These are phyloP conservation scores for Dionaea muscipula DNA, from an alignment of 179 eudicot genomes.

Conservation along the genomic window DNA sequence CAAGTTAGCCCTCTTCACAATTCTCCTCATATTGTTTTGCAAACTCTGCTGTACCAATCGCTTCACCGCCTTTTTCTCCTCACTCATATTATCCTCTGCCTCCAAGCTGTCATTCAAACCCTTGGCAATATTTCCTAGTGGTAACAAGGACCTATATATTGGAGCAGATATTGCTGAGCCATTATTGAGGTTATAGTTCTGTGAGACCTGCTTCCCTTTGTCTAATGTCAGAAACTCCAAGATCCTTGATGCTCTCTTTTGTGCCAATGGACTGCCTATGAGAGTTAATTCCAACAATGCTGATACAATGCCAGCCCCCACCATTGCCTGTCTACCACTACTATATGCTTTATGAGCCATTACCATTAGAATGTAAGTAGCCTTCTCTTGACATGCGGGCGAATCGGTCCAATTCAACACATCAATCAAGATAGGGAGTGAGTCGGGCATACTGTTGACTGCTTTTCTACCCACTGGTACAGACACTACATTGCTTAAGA, in stretches of 20 bases:
- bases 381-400: slow-evolving; percentile 81
- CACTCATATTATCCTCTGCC: slow-evolving; percentile 49
- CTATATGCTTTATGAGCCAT: slow-evolving; percentile 68
- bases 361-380: slow-evolving; percentile 67
- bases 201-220: slow-evolving; percentile 59
- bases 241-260: slow-evolving; percentile 79
- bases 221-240: slow-evolving; percentile 59
- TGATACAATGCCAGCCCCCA: slow-evolving; percentile 55
- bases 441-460: slow-evolving; percentile 34
- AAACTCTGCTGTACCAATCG: slow-evolving; percentile 81
- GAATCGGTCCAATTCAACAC: slow-evolving; percentile 78
- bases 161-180: slow-evolving; percentile 56
- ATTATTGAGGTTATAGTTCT: slow-evolving; percentile 17
- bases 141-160: slow-evolving; percentile 37
- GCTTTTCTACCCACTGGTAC: slow-evolving; percentile 53
- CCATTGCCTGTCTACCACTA: slow-evolving; percentile 53
- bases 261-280: slow-evolving; percentile 72
- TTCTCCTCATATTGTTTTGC: slow-evolving; percentile 76
- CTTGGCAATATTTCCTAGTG: slow-evolving; percentile 12
- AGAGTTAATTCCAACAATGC: slow-evolving; percentile 77
- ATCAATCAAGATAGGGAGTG: slow-evolving; percentile 45
- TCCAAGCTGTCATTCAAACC: slow-evolving; percentile 18
- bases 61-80: slow-evolving; percentile 77
- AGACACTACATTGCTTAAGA: slow-evolving; percentile 55
- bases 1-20: slow-evolving; percentile 80